phyloP scores from a whole-genome alignment of 2,329 filamentous ascomycete species.

The Teratosphaeria viscida region DNA sequence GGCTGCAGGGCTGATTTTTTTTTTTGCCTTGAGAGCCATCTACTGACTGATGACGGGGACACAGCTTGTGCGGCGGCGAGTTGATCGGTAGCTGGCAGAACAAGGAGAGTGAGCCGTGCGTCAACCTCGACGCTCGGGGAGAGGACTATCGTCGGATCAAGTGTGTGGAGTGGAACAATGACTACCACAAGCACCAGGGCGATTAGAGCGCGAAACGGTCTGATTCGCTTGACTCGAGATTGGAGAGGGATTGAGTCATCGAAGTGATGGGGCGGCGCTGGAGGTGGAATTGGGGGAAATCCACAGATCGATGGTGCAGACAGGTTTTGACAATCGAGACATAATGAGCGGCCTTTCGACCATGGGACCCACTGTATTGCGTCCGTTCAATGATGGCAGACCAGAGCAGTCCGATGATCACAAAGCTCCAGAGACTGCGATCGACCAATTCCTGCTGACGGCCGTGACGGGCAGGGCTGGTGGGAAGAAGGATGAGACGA shows the following conservation, averaged over 20 bases:
- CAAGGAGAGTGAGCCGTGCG: not conserved
- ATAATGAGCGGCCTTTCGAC: not conserved
- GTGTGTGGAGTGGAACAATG: not conserved
- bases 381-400: constrained; percentile 1
- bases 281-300: not conserved
- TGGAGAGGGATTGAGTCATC: not conserved
- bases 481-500: constrained; percentile 33
- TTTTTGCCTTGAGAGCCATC: not conserved
- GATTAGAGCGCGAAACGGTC: not conserved
- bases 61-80: not conserved
- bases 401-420: not conserved
- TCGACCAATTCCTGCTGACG: constrained; percentile 11
- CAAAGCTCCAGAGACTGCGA: constrained; percentile 9
- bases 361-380: not conserved
- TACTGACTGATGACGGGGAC: not conserved
- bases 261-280: not conserved
- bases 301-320: not conserved
- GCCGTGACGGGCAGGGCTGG: constrained; percentile 29
- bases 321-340: not conserved
- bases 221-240: not conserved
- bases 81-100: not conserved
- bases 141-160: not conserved
- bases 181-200: not conserved
- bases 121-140: not conserved
- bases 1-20: not conserved